Base-by-base conservation (phyloP, 1,139 yeast genomes). In the Taphrina flavorubra region DNA sequence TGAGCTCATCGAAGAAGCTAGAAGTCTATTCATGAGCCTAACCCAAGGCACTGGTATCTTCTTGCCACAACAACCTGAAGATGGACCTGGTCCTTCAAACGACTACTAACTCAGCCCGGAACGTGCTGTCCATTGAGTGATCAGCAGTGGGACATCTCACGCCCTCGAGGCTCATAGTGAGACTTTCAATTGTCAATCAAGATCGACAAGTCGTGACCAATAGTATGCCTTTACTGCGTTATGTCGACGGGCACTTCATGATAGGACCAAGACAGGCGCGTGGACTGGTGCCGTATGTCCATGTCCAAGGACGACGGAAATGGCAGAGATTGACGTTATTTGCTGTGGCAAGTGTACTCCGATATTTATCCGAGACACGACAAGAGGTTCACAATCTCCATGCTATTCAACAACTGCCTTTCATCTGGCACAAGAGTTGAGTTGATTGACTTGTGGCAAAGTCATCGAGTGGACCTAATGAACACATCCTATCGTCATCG, bases 1-100 rank as follows among this genome's bases (percentile, higher is more conserved):
- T 31, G 51, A 58, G 13, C 16, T 44, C 36, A 42, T 58, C 31
- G n/a, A 42, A 5, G 62, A 58, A 14, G 62, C 62, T 13, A n/a
- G 25, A 39, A 42, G 34, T 6, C 10, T 58, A 1, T 58, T 58
- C 53, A 18, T 16, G 10, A 46, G 42, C 25, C 44, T 58, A 5
- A 58, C 62, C n/a, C 36, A 25, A 6, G 39, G 40, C 10, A 34
- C 51, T 8, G 34, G 44, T 11, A 53, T 18, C 16, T 58, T 58
- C 31, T 14, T 58, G 39, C 62, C 62, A n/a, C 40, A 31, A 16
- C 42, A 53, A 18, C 53, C 53, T 20, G n/a, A 25, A 20, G 36
- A 49, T 8, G 36, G 6, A 8, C 14, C n/a, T 20, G 53, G 20
- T 49, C 53, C 8, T 18, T 20, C 53, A 49, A n/a, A 20, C 6